Evolutionary conservation across 495 filamentous ascomycete species (phyloP), one percentile per base, ranked within the genome.

Genomic region (Neurospora sp.): DNA sequence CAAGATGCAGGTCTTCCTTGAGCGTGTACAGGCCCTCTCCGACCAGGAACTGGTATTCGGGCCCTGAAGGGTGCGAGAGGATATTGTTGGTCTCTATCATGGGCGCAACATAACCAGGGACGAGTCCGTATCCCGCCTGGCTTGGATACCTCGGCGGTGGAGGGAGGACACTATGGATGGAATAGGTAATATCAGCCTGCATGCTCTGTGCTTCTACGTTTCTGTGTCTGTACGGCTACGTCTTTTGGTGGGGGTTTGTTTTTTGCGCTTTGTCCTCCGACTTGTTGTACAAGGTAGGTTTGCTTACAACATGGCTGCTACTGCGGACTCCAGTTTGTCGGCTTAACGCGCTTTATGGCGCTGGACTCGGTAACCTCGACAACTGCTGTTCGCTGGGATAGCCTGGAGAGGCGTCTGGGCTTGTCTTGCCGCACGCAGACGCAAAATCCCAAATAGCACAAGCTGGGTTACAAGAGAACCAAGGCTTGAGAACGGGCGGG

Each of bases 21-120:
- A 98, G 88, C 48, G 90, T 86, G 77, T 99, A 99, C 68, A 92
- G 93, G 75, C 94, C 96, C 90, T 99, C 96, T 81, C 96, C 96
- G 41, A 93, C 94, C 69, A 96, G 89, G 71, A 99, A 88, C 79
- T 93, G 91, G 77, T 89, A 89, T 74, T 94, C 91, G 45, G 93
- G 90, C 40, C 91, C 91, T 69, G 89, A 88, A 20, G 94, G 94
- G 80, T 93, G 91, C 44, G 86, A 86, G 72, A 99, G 85, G 37
- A 89, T 89, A 76, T 98, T 98, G 82, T 94, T 96, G 69, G 94
- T 97, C 84, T 99, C 96, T 76, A 96, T 89, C 75, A 95, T 88
- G 12, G 91, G 91, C 44, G 87, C 84, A 70, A 85, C 83, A 83
- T 89, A 87, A 75, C 89, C 87, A 78, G 87, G 88, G 72, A 87